Evolutionary conservation across 441 rosid genomes (phyloP), one percentile per base, ranked within the genome.

Genomic region (Jatropha podagrica): DNA sequence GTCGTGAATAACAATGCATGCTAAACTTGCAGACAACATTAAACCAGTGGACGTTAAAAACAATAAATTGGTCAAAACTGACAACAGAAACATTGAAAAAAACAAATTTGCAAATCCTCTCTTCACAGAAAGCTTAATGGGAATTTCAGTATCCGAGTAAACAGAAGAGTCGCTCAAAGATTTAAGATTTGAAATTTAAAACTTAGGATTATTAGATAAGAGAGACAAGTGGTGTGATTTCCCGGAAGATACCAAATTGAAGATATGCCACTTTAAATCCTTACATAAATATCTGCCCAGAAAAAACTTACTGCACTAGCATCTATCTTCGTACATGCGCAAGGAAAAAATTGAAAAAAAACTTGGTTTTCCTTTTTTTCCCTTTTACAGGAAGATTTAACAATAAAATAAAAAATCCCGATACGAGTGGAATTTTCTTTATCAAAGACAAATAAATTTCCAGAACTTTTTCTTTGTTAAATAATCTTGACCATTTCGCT

Each of bases 1-100:
- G 60, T 37, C 52, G 48, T 42, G 49, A 76, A 70, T 52, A 26
- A 62, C 44, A 41, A 69, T 6, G 62, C 75, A 41, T 38, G 13
- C 14, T 17, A 15, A 46, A 48, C 46, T 52, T 15, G 46, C 41
- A 27, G 46, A 49, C 40, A 44, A 72, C 3, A 68, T 46, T 9
- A 20, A 13, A 18, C n/a, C 37, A 74, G 55, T 9, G 44, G 23
- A 13, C 41, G 72, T 41, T 66, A 9, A 56, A 67, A 65, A 71
- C 65, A 58, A 74, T 46, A 20, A 74, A 74, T 20, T 44, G 38
- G 46, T 1, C 6, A 38, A 11, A 49, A 13, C 4, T 7, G 18
- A 14, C 7, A 14, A 51, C 2, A 38, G 2, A 15, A 15, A 32
- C 54, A 70, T 14, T 41, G 68, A 54, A 26, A 20, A 38, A 61